Evolutionary conservation across 345 rosid species (phyloP).

Genomic region (Citrus glauca): DNA sequence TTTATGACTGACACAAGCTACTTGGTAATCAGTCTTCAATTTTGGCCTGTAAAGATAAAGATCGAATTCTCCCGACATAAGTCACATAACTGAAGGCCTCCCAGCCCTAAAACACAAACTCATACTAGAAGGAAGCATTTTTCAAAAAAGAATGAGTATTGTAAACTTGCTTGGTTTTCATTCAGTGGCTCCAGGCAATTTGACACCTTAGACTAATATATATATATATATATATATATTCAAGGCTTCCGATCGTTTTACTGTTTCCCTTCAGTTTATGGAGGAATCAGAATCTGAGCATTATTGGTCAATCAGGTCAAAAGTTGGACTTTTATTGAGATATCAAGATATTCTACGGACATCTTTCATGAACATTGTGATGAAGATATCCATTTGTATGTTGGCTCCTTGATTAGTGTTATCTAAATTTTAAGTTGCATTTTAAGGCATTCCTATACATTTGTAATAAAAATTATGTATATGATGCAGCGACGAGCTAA

Average conservation of each 20-base stretch:
- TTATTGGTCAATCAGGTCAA: not conserved
- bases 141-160: not conserved
- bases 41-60: not conserved
- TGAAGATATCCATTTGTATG: not conserved
- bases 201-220: not conserved
- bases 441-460: not conserved
- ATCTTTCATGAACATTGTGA: not conserved
- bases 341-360: not conserved
- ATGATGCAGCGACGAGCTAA: slow-evolving; percentile 73
- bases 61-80: not conserved
- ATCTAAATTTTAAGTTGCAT: not conserved
- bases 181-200: not conserved
- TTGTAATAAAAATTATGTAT: not conserved
- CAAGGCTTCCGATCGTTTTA: not conserved
- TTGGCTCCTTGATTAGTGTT: not conserved
- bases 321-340: not conserved
- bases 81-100: not conserved
- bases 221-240: not conserved
- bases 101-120: not conserved
- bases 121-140: not conserved
- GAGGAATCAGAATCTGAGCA: not conserved
- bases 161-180: not conserved
- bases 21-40: not conserved
- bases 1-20: not conserved
- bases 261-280: no score